phyloP scores from a whole-genome alignment of 148 eudicot species.

The Nepenthes mirabilis region DNA sequence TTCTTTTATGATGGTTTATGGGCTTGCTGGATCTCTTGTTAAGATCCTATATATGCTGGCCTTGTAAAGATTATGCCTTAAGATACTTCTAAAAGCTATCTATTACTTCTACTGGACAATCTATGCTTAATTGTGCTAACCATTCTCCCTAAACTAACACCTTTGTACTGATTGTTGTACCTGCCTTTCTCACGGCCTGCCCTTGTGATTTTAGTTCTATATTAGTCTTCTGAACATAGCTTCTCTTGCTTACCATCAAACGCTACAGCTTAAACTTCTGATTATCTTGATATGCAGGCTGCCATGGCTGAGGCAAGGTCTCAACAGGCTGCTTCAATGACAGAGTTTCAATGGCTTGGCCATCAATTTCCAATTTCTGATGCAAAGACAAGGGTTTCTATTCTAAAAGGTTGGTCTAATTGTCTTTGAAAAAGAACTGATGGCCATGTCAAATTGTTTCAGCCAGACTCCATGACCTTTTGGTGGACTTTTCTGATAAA shows the following conservation, averaged over 20 bases:
- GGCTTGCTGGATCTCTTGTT: too few relatives aligned
- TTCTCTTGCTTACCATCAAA: background rate
- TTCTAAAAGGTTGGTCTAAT: constrained; percentile 57
- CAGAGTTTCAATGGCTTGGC: constrained; percentile 94
- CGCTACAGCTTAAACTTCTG: background rate
- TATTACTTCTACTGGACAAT: too few relatives aligned
- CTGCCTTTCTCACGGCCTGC: too few relatives aligned
- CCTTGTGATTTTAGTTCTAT: background rate
- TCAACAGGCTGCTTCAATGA: constrained; percentile 97
- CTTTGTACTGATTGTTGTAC: too few relatives aligned
- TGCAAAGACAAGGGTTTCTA: constrained; percentile 91
- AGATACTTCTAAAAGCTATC: too few relatives aligned
- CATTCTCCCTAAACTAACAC: too few relatives aligned
- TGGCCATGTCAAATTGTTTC: too few relatives aligned
- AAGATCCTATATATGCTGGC: too few relatives aligned
- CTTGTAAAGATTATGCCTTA: too few relatives aligned
- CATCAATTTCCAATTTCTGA: constrained; percentile 74
- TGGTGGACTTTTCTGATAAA: too few relatives aligned
- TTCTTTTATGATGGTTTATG: background rate
- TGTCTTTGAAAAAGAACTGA: background rate
- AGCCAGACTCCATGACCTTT: too few relatives aligned
- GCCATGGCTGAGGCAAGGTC: constrained; percentile 96
- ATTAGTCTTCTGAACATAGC: background rate
- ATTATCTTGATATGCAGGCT: constrained; percentile 48
- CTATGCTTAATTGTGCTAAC: too few relatives aligned